Percentiles rank a stretch among this genome's conserved stretches.
phyloP scores from a whole-genome alignment of 495 filamentous ascomycete genomes.

The Jackrogersella minutella region DNA sequence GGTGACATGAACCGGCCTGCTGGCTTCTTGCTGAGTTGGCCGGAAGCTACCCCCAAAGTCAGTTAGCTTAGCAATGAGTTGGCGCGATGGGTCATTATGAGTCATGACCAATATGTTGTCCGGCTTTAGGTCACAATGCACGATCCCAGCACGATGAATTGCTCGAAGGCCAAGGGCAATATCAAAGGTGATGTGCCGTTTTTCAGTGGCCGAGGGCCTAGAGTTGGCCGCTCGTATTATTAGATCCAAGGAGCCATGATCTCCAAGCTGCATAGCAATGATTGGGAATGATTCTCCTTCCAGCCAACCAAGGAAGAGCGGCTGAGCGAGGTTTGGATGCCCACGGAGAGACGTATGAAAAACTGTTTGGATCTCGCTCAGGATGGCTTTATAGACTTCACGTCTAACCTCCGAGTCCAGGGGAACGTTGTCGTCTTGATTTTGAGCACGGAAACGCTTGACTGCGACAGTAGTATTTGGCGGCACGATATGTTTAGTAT shows the following conservation, averaged over 20 bases:
- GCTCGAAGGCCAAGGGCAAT: not conserved
- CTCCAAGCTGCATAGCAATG: not conserved
- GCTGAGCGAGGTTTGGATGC: not conserved
- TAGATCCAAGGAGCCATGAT: not conserved
- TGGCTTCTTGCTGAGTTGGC: not conserved
- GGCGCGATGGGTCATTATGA: not conserved
- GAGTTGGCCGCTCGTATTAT: not conserved
- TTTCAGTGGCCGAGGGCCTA: not conserved
- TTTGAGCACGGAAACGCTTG: not conserved
- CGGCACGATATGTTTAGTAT: not conserved
- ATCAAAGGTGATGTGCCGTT: not conserved
- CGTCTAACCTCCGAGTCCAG: not conserved
- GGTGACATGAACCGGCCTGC: not conserved
- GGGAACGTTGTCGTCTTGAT: not conserved
- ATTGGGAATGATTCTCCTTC: not conserved
- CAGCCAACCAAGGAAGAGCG: not conserved
- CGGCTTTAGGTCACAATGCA: not conserved
- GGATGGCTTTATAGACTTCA: not conserved
- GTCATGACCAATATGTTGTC: not conserved
- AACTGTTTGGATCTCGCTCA: not conserved
- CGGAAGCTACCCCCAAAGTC: conserved; percentile 2
- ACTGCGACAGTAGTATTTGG: not conserved
- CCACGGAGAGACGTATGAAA: not conserved
- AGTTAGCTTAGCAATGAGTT: not conserved
- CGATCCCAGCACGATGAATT: not conserved